Conservation (phyloP, 2,329 filamentous ascomycete genomes). For the Aspergillus piperis region DNA sequence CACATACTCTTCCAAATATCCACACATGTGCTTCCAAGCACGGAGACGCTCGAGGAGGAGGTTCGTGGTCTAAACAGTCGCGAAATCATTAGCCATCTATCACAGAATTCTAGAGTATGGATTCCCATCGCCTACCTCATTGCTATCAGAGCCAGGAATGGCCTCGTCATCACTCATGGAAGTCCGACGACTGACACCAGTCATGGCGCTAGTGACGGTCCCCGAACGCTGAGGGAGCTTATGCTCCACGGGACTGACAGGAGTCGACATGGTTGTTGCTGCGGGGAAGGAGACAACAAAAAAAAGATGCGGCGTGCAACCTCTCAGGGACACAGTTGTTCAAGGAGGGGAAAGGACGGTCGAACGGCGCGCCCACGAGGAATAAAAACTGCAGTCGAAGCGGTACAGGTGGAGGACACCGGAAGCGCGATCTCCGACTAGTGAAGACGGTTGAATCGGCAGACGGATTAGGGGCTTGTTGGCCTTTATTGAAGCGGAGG, state of each 20-base stretch:
- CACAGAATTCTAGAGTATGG: not conserved
- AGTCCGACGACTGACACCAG: conserved; percentile 33
- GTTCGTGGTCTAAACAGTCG: conserved; percentile 63
- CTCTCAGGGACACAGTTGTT: not conserved
- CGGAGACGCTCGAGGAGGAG: conserved; percentile 84
- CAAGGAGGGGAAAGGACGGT: not conserved
- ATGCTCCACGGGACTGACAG: conserved; percentile 30
- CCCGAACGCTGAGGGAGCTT: conserved; percentile 38
- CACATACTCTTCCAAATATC: conserved; percentile 89
- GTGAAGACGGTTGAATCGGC: conserved; percentile 6
- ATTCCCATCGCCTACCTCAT: conserved; percentile 35
- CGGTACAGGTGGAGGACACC: conserved; percentile 7
- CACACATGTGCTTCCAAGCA: conserved; percentile 94
- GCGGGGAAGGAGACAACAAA: not conserved
- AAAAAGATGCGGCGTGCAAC: not conserved
- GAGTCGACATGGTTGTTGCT: conserved; percentile 28
- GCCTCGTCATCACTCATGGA: conserved; percentile 44
- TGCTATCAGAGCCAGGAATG: conserved; percentile 45
- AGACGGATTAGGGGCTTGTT: not conserved
- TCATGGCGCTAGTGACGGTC: conserved; percentile 34
- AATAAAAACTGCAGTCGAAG: conserved; percentile 6
- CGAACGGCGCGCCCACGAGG: conserved; percentile 3
- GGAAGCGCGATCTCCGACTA: conserved; percentile 13
- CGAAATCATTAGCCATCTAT: not conserved
- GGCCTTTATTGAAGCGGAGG: not conserved